Base-by-base conservation (phyloP, 192 early-diverging fungal species). In the Podila horticola region DNA sequence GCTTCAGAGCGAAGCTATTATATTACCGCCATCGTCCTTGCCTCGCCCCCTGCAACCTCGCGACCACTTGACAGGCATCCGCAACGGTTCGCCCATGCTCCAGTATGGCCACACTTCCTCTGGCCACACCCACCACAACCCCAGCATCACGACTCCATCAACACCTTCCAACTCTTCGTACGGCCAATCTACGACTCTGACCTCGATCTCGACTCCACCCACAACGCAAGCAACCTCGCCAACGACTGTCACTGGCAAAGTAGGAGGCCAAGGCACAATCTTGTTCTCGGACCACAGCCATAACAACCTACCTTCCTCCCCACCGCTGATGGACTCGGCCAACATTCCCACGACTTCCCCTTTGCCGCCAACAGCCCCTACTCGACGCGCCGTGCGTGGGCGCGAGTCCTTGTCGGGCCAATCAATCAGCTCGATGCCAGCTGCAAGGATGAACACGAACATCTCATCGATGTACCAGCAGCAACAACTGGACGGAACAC, bases 11-110 rank as follows among this genome's bases (percentile, higher is more conserved):
- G 77, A 69, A 30, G 50, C 60, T 11, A 81, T 81, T 15, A 33
- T 66, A 22, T 1, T 73, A 15, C 77, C 77, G 17, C 33, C 77
- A 26, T 60, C 66, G 30, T 81, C 77, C 8, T 41, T 81, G 15
- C 77, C 77, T 1, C 77, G 77, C 29, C 77, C 77, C 1, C 50
- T 81, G 31, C 70, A 72, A 59, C 65, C 70, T 38, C 58, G 62
- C 12, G 77, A 79, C 31, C 33, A 60, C 20, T 38, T 41, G 1
- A 71, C 70, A 0, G 76, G 76, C 34, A 59, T 60, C 6, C 70
- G 76, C 24, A 49, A 26, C 22, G 69, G 69, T 6, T 66, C 51
- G 5, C 75, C 75, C 20, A 52, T 65, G 31, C 30, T 61, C 13
- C 15, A 67, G 20, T 55, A 55, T 26, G 22, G 52, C 22, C 24